phyloP scores from a whole-genome alignment of 352 stramenopile species.

The Phytophthora multivora region DNA sequence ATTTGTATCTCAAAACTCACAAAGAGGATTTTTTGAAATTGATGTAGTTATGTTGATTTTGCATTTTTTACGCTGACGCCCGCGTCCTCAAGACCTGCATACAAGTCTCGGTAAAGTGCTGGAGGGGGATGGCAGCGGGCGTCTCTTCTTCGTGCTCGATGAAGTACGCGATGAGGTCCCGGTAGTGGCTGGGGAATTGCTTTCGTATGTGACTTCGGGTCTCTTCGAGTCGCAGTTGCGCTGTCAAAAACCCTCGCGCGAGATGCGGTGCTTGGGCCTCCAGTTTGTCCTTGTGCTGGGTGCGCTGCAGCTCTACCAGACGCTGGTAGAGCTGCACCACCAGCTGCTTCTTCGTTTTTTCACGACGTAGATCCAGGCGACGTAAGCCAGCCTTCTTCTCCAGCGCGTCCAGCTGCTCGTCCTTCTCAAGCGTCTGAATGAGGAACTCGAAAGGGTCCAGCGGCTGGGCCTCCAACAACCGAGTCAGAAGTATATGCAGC shows the following conservation, averaged over 20 bases:
- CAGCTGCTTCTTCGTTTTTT: constrained; percentile 67
- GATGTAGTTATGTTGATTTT: constrained; percentile 4
- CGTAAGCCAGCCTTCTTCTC: constrained; percentile 44
- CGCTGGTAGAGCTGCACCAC: constrained; percentile 57
- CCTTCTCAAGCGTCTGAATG: constrained; percentile 56
- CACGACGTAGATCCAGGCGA: constrained; percentile 64
- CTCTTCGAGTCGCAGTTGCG: constrained; percentile 53
- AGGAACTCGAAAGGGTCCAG: constrained; percentile 74
- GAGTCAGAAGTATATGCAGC: constrained; percentile 61
- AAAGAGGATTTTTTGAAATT: neutral
- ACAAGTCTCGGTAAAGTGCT: constrained; percentile 42
- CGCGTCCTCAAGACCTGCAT: constrained; percentile 48
- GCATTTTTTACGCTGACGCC: constrained; percentile 21
- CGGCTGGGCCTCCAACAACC: constrained; percentile 65
- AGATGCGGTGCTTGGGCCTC: constrained; percentile 36
- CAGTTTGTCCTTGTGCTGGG: constrained; percentile 42
- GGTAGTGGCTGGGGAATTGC: constrained; percentile 62
- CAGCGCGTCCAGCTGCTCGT: constrained; percentile 58
- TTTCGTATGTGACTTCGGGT: constrained; percentile 47
- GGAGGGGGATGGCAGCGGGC: constrained; percentile 25
- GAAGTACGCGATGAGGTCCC: constrained; percentile 62
- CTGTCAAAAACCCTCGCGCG: constrained; percentile 47
- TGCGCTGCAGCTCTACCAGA: constrained; percentile 56
- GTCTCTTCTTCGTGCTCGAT: constrained; percentile 43
- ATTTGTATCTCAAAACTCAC: neutral